Percentiles rank a stretch among this genome's conserved stretches.
phyloP scores from a whole-genome alignment of 2,329 filamentous ascomycete genomes.

The Seiridium unicorne region DNA sequence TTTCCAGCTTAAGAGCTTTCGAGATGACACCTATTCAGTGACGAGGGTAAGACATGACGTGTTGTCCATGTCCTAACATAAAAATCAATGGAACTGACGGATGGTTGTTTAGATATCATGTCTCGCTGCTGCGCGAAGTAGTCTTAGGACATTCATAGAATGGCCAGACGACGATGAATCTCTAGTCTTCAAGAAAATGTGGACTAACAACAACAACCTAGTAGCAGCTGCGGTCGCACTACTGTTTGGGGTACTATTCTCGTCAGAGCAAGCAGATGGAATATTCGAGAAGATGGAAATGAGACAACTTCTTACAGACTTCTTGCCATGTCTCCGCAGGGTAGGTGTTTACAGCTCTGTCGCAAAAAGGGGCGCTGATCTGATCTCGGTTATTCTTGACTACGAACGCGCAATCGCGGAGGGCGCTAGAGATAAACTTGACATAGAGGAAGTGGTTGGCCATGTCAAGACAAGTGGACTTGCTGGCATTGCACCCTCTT shows the following conservation, averaged over 20 bases:
- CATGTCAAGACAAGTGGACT: constrained; percentile 1
- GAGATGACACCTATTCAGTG: not conserved
- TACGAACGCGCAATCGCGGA: not conserved
- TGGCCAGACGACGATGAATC: constrained; percentile 1
- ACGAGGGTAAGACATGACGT: not conserved
- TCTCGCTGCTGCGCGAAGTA: not conserved
- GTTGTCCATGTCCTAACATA: too few species aligned
- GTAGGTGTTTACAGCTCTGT: not conserved
- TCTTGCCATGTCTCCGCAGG: not conserved
- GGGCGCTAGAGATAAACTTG: not conserved
- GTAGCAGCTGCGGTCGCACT: constrained; percentile 1
- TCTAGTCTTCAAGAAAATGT: not conserved
- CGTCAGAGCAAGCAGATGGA: not conserved
- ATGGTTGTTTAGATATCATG: not conserved
- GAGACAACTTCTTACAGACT: not conserved
- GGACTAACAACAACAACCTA: constrained; percentile 1
- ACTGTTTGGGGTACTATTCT: not conserved
- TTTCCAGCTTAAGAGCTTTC: constrained; percentile 1
- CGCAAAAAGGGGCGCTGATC: not conserved
- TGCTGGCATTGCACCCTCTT: not conserved
- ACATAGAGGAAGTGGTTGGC: not conserved
- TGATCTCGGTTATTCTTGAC: not conserved
- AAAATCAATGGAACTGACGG: too few species aligned
- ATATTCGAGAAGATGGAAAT: constrained; percentile 5
- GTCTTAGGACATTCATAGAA: constrained; percentile 1